Base-by-base conservation (phyloP, 805 yeast genomes). In the Saturnispora silvae region DNA sequence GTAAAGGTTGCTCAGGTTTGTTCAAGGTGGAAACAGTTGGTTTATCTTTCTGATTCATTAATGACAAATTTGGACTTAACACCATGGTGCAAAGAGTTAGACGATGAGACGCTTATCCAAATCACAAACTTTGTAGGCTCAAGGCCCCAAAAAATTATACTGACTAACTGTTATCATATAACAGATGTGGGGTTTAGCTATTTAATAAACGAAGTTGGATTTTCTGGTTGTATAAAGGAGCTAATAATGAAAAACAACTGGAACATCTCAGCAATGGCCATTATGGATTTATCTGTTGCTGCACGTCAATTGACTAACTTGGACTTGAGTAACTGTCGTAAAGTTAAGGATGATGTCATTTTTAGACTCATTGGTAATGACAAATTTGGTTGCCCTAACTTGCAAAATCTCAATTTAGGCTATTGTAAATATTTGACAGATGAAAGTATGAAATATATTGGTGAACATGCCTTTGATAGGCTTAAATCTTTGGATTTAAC, bases 181-280 rank as follows among this genome's bases (percentile, higher is more conserved):
- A 78, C 87, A 0, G 87, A 81, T 53, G 77, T 69, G 43, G 85
- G 87, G 0, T 81, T 81, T 53, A 68, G 76, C 31, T 75, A 75
- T 49, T 62, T 81, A 64, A 74, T 81, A 16, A 78, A 75, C 47
- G 82, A 79, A 46, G 67, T 79, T 38, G 86, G 86, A 2, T 74
- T 77, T 46, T 52, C 73, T 28, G 85, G 85, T 3, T 63, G 65
- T 23, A 67, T 81, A 31, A 61, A 63, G 37, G 56, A 58, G 8
- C 58, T 81, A 34, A 67, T 65, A 42, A 77, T 81, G 85, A 65
- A 64, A 43, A 73, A 81, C 13, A 77, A 72, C 33, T 81, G 89
- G 89, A 83, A 78, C 46, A 74, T 81, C 7, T 71, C 78, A 41
- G 83, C 85, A 2, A 77, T 79, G 83, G 81, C 87, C 3, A 77